Percentiles rank a stretch among this genome's conserved stretches.
These are phyloP conservation scores for Crotalaria pallida DNA, from an alignment of 306 rosid species.

Conservation along the genomic window DNA sequence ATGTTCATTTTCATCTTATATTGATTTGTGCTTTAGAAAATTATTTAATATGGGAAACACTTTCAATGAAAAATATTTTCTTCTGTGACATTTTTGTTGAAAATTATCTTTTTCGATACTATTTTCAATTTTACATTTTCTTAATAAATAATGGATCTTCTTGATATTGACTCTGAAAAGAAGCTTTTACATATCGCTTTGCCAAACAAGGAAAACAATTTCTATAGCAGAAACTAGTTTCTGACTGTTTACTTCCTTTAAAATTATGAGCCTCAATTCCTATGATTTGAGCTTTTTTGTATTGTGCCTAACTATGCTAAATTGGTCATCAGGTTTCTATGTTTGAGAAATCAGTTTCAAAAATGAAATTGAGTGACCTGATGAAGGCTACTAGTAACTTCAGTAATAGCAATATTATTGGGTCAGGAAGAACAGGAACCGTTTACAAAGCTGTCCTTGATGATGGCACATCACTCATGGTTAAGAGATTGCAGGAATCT, in stretches of 20 bases:
- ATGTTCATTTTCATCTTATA: background rate
- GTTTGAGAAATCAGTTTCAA: constrained; percentile 69
- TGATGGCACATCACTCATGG: constrained; percentile 68
- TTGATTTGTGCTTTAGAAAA: background rate
- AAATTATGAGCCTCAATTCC: background rate
- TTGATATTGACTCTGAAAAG: background rate
- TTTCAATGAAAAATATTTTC: background rate
- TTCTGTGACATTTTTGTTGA: background rate
- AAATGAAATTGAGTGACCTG: constrained; percentile 84
- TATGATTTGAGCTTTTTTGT: constrained; percentile 2
- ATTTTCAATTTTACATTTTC: background rate
- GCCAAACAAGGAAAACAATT: background rate
- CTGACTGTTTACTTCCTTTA: background rate
- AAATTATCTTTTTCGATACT: background rate
- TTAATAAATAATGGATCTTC: background rate
- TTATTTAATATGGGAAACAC: background rate
- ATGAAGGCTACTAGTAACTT: constrained; percentile 82
- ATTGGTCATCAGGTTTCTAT: constrained; percentile 59
- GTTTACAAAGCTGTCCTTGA: constrained; percentile 69
- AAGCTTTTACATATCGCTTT: background rate
- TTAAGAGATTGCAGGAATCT: constrained; percentile 89
- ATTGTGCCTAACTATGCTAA: constrained; percentile 20
- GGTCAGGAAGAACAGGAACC: constrained; percentile 82
- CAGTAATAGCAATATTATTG: constrained; percentile 62
- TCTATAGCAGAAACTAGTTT: background rate